Base-by-base conservation (phyloP, 805 yeast genomes). In the Starmera quercuum region DNA sequence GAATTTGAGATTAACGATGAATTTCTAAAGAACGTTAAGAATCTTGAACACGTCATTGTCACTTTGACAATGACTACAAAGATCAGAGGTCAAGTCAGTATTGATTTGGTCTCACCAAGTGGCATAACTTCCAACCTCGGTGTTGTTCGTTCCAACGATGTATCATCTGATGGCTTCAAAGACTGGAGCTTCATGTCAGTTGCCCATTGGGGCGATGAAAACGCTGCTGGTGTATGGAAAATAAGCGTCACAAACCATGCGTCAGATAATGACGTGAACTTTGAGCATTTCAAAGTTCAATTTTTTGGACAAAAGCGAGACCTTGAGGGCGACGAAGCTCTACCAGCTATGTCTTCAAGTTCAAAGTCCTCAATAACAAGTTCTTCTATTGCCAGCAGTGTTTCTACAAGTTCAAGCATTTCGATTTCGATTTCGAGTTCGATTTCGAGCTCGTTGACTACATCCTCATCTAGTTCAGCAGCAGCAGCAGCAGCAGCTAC, bases 151-250 rank as follows among this genome's bases (percentile, higher is more conserved):
- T 59, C 59, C 6, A 44, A 58, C 14, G 98, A 92, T 56, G 42
- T 37, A 7, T 65, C 76, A 6, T 41, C 45, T 2, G 63, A 53
- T 1, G 95, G 95, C 0, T 82, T 85, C 43, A 46, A 53, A 5
- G 67, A 82, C 45, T 92, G 98, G 98, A 83, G 84, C 2, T 92
- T 92, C 52, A 85, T 88, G 85, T 73, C 90, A 9, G 97, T 92
- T n/a, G 97, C 95, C 1, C 97, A 92, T 55, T 92, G 97, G 97
- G 96, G 96, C 26, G 97, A 90, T 55, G 88, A 81, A 46, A 31
- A 52, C 3, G 90, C 88, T 3, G 58, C 58, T 18, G 99, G 99
- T 9, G 75, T 71, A 5, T 92, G 98, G 98, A 75, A 58, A 24
- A 47, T 92, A 14, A 74, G 68, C 42, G 88, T 88, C 2, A 49